Evolutionary conservation across 768 basidiomycete genomes (phyloP).

Genomic region (Hysterangium stoloniferum): DNA sequence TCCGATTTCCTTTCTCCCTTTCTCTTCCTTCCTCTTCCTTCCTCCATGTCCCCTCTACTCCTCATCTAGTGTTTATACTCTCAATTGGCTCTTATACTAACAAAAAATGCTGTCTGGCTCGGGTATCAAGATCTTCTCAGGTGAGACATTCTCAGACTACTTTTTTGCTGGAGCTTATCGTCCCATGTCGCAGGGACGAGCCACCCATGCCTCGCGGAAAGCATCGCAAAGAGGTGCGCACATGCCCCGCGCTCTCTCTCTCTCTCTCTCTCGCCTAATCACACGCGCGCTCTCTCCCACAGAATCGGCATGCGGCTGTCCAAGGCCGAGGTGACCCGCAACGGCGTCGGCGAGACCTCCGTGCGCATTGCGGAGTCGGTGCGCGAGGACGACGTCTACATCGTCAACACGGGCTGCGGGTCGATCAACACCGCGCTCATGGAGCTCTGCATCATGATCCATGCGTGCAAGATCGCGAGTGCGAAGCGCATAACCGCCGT

Average conservation of each 20-base stretch:
- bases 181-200: slow-evolving; percentile 62
- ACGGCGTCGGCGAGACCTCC: slow-evolving; percentile 85
- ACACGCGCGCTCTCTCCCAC: slow-evolving; percentile 13
- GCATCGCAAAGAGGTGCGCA: slow-evolving; percentile 84
- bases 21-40: slow-evolving; percentile 19
- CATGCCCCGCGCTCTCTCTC: not conserved
- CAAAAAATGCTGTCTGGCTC: slow-evolving; percentile 43
- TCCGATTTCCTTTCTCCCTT: too few species aligned
- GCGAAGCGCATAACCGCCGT: slow-evolving; percentile 98
- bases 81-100: not conserved
- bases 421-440: slow-evolving; percentile 90
- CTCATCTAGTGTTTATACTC: slow-evolving; percentile 16
- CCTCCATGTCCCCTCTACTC: slow-evolving; percentile 17
- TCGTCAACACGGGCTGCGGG: slow-evolving; percentile 88
- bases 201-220: slow-evolving; percentile 91
- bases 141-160: slow-evolving; percentile 28
- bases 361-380: slow-evolving; percentile 93
- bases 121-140: slow-evolving; percentile 53
- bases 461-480: slow-evolving; percentile 99
- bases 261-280: not conserved
- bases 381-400: slow-evolving; percentile 97
- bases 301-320: slow-evolving; percentile 88
- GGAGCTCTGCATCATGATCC: slow-evolving; percentile 99
- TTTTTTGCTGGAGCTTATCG: not conserved
- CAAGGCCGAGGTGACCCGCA: slow-evolving; percentile 79